Evolutionary conservation across 1,284 basidiomycete species (phyloP), one percentile per base, ranked within the genome.

Genomic region (Mycocalia duriaeana): DNA sequence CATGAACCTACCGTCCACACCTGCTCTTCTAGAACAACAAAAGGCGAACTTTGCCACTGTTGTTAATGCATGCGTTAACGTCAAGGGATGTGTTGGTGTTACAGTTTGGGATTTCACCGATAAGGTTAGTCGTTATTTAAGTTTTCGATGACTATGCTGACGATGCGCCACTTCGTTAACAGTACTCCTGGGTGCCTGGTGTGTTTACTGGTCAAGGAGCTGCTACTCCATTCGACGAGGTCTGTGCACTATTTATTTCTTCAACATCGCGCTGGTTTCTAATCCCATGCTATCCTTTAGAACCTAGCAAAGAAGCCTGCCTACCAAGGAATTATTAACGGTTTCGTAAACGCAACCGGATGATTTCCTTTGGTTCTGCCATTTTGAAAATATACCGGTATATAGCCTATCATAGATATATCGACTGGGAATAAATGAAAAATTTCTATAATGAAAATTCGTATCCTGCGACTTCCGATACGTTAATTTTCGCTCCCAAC

Each of bases 31-130:
- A 44, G 68, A 61, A 14, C 77, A 81, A 53, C 79, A 82, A 56
- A 63, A 73, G 59, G 64, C 62, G 40, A 79, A 82, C 58, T 83
- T 81, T 51, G 61, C 71, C 50, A 73, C 67, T 20, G 78, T 81
- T 47, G 66, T 81, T 43, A 53, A 63, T 4, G 76, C 79, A 13
- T 83, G 81, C 60, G 69, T 71, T 37, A 71, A 70, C 14, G 74
- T 80, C 7, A 37, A 60, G 8, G 62, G 59, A 5, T 82, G 79
- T 49, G 62, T 81, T 41, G 79, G 79, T 6, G 64, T 79, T 25
- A 79, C 76, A 3, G 59, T 77, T 26, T 79, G 76, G 75, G 77
- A 76, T 52, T 76, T 68, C 58, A 76, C 73, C 14, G 75, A 77
- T 54, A 75, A 76, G 56, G 62, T 65, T 9, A 25, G 40, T 3